Evolutionary conservation across 148 eudicot genomes (phyloP).

Genomic region (Nyssa sinensis): DNA sequence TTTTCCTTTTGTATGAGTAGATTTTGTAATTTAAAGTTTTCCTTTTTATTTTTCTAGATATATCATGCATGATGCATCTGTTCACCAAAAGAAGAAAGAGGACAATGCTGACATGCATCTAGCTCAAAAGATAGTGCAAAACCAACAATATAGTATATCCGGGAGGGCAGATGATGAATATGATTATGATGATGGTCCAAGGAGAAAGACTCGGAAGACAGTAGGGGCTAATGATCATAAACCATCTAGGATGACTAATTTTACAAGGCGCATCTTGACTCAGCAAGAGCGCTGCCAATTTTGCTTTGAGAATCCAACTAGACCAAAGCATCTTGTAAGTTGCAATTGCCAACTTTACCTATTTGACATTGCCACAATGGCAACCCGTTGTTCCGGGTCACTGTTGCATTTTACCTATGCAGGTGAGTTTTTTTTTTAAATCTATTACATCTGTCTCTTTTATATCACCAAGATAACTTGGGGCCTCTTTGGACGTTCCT

Average conservation of each 20-base stretch:
- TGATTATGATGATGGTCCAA: constrained; percentile 79
- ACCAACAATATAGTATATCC: constrained; percentile 48
- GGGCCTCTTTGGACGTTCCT: too few species aligned
- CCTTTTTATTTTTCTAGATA: constrained; percentile 35
- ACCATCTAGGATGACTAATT: constrained; percentile 31
- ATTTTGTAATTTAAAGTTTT: background rate
- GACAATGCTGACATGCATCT: constrained; percentile 79
- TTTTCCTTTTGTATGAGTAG: background rate
- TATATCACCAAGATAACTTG: background rate
- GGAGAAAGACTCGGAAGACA: constrained; percentile 60
- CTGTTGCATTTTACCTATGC: constrained; percentile 82
- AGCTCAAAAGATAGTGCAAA: constrained; percentile 70
- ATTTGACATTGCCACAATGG: constrained; percentile 75
- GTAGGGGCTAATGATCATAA: constrained; percentile 39
- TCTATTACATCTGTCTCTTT: background rate
- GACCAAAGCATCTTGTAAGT: constrained; percentile 88
- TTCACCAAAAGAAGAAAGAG: constrained; percentile 59
- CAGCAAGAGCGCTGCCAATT: constrained; percentile 88
- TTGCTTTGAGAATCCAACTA: constrained; percentile 88
- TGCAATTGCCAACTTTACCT: constrained; percentile 87
- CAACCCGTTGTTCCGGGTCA: constrained; percentile 85
- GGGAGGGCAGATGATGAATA: constrained; percentile 90
- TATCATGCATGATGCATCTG: constrained; percentile 45
- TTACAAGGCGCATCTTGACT: constrained; percentile 62
- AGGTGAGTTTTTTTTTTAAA: constrained; percentile 43